Evolutionary conservation across 169 alveolate species (phyloP), one percentile per base, ranked within the genome.

Genomic region (Eimeria falciformis): DNA sequence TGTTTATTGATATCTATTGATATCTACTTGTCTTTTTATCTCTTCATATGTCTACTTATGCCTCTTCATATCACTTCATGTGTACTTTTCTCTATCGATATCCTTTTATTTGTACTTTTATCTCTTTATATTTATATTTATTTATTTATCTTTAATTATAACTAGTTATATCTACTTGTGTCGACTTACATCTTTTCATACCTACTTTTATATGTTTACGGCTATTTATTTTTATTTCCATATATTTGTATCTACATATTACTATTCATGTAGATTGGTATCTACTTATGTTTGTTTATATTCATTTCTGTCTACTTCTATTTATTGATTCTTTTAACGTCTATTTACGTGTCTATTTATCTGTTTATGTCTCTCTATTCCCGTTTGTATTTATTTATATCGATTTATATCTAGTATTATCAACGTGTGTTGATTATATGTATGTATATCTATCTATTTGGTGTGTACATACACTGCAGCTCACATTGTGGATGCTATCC

Each of bases 401-500:
- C 1, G 11, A 0, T 0, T 50, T 50, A 1, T 50, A 0, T 50
- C 18, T 50, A 12, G 11, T 0, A 50, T 50, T 50, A 12, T 50
- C 23, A 47, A n/a, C 23, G 33, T 3, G 40, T 65, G 40, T 33
- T 65, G 7, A 25, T 23, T 14, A 3, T 18, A 21, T 69, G 81
- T 69, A 14, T 69, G 81, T 27, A 69, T 17, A 25, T 5, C 14
- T 11, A 7, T n/a, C 29, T 18, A 27, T 40, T 33, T 66, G 56
- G 11, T 53, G 43, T 71, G 58, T 71, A 29, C 43, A n/a, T 21
- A 37, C 58, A 18, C 53, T 21, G 9, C 83, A 71, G 83, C 83
- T 5, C 83, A 71, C 58, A 53, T 71, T 11, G 53, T 71, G 4
- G 58, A 53, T 40, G 83, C 83, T 43, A 71, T 71, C 33, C 83